Percentiles rank a stretch among this genome's conserved stretches.
Conservation (phyloP, 163 green algal genomes). For the Dunaliella salina region DNA sequence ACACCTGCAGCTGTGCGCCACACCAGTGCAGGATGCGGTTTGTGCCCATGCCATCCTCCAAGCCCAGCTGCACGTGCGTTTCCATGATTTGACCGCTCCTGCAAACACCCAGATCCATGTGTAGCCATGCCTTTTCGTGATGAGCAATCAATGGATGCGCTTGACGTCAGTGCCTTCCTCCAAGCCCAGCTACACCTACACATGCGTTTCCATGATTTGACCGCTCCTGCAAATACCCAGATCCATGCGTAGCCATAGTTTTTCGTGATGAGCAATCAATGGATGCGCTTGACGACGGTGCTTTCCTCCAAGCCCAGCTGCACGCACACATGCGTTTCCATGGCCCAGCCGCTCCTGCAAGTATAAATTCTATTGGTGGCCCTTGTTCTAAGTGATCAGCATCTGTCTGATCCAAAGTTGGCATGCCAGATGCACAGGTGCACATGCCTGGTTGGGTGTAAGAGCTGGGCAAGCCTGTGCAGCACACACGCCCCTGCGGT, state of each 20-base stretch:
- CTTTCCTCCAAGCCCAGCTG: slow-evolving; percentile 61
- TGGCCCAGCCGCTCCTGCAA: background rate
- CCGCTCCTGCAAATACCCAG: background rate
- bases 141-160: slow-evolving; percentile 55
- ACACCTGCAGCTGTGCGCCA: slow-evolving; percentile 80
- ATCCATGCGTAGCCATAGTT: no score
- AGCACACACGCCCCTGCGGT: no score
- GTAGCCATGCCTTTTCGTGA: no score
- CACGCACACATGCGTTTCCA: slow-evolving; percentile 57
- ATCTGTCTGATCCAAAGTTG: no score
- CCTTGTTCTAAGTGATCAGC: no score
- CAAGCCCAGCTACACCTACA: slow-evolving; percentile 51
- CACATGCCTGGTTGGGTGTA: no score
- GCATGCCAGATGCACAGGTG: no score
- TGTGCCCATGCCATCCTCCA: slow-evolving; percentile 76
- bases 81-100: slow-evolving; percentile 25
- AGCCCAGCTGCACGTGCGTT: slow-evolving; percentile 51
- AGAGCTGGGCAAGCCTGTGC: no score
- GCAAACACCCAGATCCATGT: background rate
- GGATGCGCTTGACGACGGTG: slow-evolving; percentile 70
- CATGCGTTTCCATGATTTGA: slow-evolving; percentile 39
- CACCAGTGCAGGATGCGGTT: slow-evolving; percentile 80
- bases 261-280: no score
- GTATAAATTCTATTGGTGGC: no score
- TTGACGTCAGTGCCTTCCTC: slow-evolving; percentile 75